Conservation (phyloP, 148 eudicot genomes). For the Limonium bicolor region DNA sequence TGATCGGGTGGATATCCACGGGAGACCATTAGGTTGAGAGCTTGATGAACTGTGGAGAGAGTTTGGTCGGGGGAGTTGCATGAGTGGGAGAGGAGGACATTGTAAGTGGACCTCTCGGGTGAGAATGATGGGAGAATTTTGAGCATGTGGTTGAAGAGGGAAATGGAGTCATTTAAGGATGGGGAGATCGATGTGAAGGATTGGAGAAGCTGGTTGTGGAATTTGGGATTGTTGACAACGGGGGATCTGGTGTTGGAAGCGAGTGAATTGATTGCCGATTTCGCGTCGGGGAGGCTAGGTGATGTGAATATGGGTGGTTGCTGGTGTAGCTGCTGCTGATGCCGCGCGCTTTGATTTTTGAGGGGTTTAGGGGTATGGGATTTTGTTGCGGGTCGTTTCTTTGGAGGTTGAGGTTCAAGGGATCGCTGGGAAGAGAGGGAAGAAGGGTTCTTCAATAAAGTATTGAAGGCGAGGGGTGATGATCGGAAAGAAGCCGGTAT, state of each 20-base stretch:
- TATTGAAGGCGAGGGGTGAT: conserved; percentile 6
- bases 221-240: conserved; percentile 17
- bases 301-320: conserved; percentile 5
- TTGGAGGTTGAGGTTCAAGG: conserved; percentile 5
- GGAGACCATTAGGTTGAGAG: conserved; percentile 33
- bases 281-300: conserved; percentile 6
- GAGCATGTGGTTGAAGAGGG: conserved; percentile 44
- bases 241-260: conserved; percentile 14
- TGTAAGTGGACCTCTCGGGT: conserved; percentile 53
- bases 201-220: conserved; percentile 40
- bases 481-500: conserved; percentile 22
- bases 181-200: conserved; percentile 38
- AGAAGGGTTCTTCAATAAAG: conserved; percentile 12
- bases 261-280: conserved; percentile 13
- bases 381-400: not conserved
- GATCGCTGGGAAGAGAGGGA: conserved; percentile 5
- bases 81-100: conserved; percentile 30
- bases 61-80: conserved; percentile 9
- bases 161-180: conserved; percentile 25
- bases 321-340: conserved; percentile 2
- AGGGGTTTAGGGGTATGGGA: conserved; percentile 2
- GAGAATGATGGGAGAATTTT: conserved; percentile 33
- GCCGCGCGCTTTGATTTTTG: conserved; percentile 3
- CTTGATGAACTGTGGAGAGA: conserved; percentile 16
- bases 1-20: conserved; percentile 42